Base-by-base conservation (phyloP, 2,329 filamentous ascomycete genomes). In the Stagonosporopsis chrysanthemi region DNA sequence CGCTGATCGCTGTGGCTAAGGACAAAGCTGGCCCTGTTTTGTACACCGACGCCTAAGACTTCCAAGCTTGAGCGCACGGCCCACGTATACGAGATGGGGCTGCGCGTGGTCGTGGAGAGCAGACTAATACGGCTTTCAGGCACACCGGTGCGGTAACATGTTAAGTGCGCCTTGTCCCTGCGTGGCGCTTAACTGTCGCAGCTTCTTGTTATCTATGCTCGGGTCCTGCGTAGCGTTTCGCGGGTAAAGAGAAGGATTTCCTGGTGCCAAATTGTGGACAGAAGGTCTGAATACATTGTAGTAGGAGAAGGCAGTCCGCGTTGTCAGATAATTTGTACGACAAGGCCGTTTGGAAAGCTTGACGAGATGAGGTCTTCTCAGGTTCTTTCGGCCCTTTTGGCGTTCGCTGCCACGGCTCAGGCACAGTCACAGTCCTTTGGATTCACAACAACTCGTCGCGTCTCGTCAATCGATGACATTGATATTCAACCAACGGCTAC, bases 401-500 rank as follows among this genome's bases (percentile, higher is more conserved):
- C 69, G 29, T 28, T 49, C 19, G 54, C 61, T 38, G 65, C 54
- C 8, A 47, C 62, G 19, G 66, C 67, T 19, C 65, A 70, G 48
- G 43, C 50, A 39, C 56, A 61, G 28, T 57, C 60, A 28, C 52
- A 60, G 33, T 57, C 57, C 2, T 54, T 43, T 6, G 29, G 35
- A 2, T 28, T 43, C 35, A 51, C 36, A 11, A 31, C 41, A 3
- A 52, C 53, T 2, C 56, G 35, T 23, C 56, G 52, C 2, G 52
- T 52, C n/a, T 67, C 38, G 46, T 67, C 68, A 2, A 59, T 65
- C 9, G 62, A 51, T 31, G 57, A 72, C 44, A 52, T 68, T 7
- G 61, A 72, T 50, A 54, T 70, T 4, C 63, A 72, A 33, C 71
- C 73, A 26, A 65, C 65, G n/a, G 60, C 58, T 6, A 73, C 70